Base-by-base conservation (phyloP, 495 filamentous ascomycete species). In the Penicillium samsonianum region DNA sequence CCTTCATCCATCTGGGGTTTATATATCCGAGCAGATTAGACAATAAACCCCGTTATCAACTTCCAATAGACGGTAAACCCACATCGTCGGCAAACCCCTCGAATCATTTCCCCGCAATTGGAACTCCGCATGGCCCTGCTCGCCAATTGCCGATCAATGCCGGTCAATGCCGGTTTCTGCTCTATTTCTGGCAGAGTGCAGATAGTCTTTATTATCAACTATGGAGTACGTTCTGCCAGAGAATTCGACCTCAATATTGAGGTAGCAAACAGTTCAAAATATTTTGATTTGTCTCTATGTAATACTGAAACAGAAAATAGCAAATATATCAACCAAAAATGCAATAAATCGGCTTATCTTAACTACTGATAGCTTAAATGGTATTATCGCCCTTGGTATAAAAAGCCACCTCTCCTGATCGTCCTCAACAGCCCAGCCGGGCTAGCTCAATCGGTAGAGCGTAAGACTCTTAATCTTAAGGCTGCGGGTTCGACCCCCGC, bases 381-480 rank as follows among this genome's bases (percentile, higher is more conserved):
- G 30, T 12, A 10, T 3, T 11, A 11, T 2, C 11, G 0, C 30
- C 23, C 23, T 25, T 25, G 23, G 23, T 31, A 31, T 37, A 37
- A n/a, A 8, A n/a, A 37, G 14, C 16, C 35, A 37, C 0, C 2
- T 38, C 0, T 2, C 7, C 16, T 0, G 2, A 8, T 17, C 35
- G 35, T 17, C 22, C 56, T 43, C 58, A 65, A 66, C 61, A 64
- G 59, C 54, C 74, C 72, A 70, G 73, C 73, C 73, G 65, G 71
- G 84, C 83, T 88, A 88, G 85, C 85, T 88, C 85, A 88, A 87
- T 88, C 85, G 85, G 85, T 86, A 87, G 85, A 88, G 86, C 86
- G 85, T 87, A 82, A 86, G 85, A 88, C 85, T 88, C 85, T 88
- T 88, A 88, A 85, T 85, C 82, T 84, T 78, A 85, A 85, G 81